A percentile compares a stretch with the other conserved stretches of the same genome.
These are phyloP conservation scores for Amoebophrya sp. DNA, from an alignment of 169 alveolate genomes.

Conservation along the genomic window DNA sequence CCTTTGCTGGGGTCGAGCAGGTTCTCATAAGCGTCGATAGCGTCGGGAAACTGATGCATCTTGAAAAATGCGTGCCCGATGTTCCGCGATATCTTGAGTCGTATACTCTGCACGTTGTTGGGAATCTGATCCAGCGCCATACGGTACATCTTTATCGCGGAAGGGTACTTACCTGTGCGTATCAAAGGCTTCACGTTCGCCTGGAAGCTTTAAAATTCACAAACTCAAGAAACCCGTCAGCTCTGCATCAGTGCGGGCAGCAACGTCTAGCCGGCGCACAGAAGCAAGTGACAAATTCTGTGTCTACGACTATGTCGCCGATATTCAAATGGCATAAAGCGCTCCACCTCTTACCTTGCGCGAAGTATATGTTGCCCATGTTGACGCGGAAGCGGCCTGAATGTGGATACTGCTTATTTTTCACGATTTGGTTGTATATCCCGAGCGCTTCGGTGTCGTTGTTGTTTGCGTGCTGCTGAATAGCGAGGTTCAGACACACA, in stretches of 20 bases:
- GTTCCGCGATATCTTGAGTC: constrained; percentile 46
- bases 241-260: no score
- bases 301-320: no score
- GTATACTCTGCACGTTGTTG: constrained; percentile 41
- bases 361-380: constrained; percentile 83
- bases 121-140: constrained; percentile 76
- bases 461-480: constrained; percentile 71
- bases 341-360: no score
- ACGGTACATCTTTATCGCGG: constrained; percentile 75
- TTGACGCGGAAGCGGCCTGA: constrained; percentile 78
- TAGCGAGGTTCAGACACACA: constrained; percentile 72
- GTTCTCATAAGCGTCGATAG: constrained; percentile 45
- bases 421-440: constrained; percentile 70
- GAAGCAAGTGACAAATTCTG: no score
- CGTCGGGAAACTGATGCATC: constrained; percentile 49
- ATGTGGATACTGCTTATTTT: constrained; percentile 69
- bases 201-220: no score
- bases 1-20: constrained; percentile 41
- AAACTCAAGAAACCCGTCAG: no score
- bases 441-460: constrained; percentile 71
- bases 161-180: constrained; percentile 57
- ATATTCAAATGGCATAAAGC: no score
- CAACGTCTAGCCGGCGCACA: no score
- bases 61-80: constrained; percentile 49
- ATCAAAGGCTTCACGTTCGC: no score